A percentile compares a stretch with the other conserved stretches of the same genome.
These are phyloP conservation scores for Vigna hirtella DNA, from an alignment of 306 rosid genomes.

Conservation along the genomic window DNA sequence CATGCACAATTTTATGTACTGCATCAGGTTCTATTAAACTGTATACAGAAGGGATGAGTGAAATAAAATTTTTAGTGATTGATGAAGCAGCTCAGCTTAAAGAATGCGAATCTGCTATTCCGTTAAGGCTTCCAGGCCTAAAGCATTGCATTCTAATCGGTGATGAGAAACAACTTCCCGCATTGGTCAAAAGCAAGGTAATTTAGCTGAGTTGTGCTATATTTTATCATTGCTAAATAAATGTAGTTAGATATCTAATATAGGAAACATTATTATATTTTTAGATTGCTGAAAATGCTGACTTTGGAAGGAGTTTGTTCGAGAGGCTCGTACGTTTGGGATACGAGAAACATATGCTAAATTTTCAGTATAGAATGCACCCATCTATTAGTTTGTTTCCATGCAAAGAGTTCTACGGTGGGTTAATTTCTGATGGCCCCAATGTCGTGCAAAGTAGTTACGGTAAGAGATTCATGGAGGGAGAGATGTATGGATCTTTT, in stretches of 20 bases:
- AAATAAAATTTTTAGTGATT: conserved; percentile 48
- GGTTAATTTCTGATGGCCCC: conserved; percentile 33
- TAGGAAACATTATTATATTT: background rate
- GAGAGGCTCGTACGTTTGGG: conserved; percentile 51
- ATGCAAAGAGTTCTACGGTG: conserved; percentile 43
- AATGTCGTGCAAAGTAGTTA: conserved; percentile 29
- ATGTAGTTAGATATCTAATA: background rate
- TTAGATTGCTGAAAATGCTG: conserved; percentile 46
- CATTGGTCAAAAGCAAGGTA: conserved; percentile 69
- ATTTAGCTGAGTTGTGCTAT: background rate
- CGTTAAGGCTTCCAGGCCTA: conserved; percentile 53
- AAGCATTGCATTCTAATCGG: conserved; percentile 53
- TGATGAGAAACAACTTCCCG: conserved; percentile 67
- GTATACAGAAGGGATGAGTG: background rate
- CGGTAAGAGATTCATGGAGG: conserved; percentile 31
- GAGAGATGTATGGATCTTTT: conserved; percentile 46
- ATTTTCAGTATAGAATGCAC: conserved; percentile 50
- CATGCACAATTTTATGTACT: conserved; percentile 42
- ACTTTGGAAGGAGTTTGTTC: conserved; percentile 57
- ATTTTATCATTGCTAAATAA: too few species aligned
- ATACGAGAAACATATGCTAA: conserved; percentile 36
- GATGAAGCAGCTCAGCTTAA: conserved; percentile 68
- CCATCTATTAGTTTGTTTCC: conserved; percentile 54
- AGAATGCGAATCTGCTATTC: conserved; percentile 65
- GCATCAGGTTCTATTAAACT: conserved; percentile 53